Base-by-base conservation (phyloP, 805 yeast species). In the Wickerhamomyces bovis region DNA sequence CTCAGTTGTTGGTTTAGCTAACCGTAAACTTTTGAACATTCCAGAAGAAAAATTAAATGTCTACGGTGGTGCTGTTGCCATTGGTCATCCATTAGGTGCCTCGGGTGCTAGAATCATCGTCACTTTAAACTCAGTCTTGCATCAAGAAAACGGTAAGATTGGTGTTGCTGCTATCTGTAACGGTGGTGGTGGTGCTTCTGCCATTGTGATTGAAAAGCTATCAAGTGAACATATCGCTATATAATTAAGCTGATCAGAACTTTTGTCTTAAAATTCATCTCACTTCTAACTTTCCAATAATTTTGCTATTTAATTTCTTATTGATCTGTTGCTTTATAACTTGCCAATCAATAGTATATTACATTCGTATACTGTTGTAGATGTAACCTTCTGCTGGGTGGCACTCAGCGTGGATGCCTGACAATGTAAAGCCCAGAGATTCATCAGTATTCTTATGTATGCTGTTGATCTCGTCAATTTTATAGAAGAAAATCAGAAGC, bases 121-220 rank as follows among this genome's bases (percentile, higher is more conserved):
- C 55, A 94, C 99, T 25, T 77, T 94, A 67, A 61, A 81, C 49
- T 78, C 89, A 43, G 89, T 90, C 16, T 78, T 94, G 63, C 55
- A 69, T 35, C 97, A 92, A 72, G 98, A 94, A 75, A 70, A 70
- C 46, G 95, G 92, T 58, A 88, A 84, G 72, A 68, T 82, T 57
- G 99, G 99, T 67, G 89, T 81, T 56, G 97, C 97, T 60, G 97
- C 89, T 67, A 84, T 94, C 64, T 94, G 99, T 78, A 94, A 94
- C 69, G 99, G 99, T 75, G 99, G 99, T 62, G 99, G 99, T 66
- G 99, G 99, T 66, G 98, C 97, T 43, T 85, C 96, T 47, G 83
- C 98, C 22, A 74, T 94, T 60, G 88, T 94, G 51, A 78, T 94
- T 60, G 96, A 90, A 73, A 80, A 74, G 60, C 61, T 80, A 40